Conservation (phyloP, 1,284 basidiomycete genomes). For the Leccinum solheimii region DNA sequence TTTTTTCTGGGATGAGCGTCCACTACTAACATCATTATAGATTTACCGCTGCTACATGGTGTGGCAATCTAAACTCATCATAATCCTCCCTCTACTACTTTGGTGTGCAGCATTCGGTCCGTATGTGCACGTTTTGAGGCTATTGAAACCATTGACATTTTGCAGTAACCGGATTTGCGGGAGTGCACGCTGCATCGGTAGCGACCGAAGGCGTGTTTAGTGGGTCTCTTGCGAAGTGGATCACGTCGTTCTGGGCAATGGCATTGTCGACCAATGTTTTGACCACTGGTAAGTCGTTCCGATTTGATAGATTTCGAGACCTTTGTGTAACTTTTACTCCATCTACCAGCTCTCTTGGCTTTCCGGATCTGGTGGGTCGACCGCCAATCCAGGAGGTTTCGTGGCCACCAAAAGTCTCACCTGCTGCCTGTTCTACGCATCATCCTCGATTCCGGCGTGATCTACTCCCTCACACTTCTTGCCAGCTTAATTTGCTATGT, state of each 20-base stretch:
- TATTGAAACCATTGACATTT: not conserved
- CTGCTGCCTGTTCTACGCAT: not conserved
- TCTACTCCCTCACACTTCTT: not conserved
- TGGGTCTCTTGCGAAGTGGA: not conserved
- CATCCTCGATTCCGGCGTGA: constrained; percentile 1
- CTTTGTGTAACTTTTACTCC: not conserved
- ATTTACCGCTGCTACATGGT: not conserved
- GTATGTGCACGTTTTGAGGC: not conserved
- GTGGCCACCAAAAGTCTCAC: not conserved
- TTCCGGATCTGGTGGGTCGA: constrained; percentile 1
- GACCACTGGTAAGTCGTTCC: not conserved
- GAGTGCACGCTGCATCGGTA: not conserved
- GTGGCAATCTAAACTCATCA: not conserved
- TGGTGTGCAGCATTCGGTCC: not conserved
- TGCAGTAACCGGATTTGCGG: not conserved
- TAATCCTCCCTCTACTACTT: not conserved
- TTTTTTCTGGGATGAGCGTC: not conserved
- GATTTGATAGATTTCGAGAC: not conserved
- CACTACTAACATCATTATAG: not conserved
- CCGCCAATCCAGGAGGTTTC: not conserved
- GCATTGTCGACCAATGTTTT: not conserved
- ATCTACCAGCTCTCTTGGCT: not conserved
- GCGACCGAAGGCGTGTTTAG: not conserved
- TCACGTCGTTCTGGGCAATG: constrained; percentile 3
- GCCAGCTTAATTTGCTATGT: not conserved